A percentile compares a stretch with the other conserved stretches of the same genome.
Conservation (phyloP, 1,284 basidiomycete species). For the Apiotrichum laibachii region DNA sequence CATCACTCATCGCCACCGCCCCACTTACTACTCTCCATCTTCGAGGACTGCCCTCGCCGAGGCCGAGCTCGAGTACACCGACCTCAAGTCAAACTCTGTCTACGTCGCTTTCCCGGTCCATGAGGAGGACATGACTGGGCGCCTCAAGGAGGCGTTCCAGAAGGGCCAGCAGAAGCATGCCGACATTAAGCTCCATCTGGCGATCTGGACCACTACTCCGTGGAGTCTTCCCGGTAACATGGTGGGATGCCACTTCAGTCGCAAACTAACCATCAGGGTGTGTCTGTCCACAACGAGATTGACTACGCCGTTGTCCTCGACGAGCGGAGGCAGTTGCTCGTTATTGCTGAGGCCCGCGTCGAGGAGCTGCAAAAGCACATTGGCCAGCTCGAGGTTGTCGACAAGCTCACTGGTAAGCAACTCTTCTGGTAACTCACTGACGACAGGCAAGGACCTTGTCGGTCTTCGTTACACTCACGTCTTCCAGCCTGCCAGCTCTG, state of each 20-base stretch:
- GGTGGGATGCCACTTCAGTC: conserved; percentile 55
- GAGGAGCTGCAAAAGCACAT: conserved; percentile 58
- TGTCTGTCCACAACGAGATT: conserved; percentile 75
- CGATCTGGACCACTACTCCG: conserved; percentile 99
- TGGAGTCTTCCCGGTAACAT: conserved; percentile 97
- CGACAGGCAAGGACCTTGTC: conserved; percentile 62
- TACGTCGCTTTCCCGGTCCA: conserved; percentile 74
- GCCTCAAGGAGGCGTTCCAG: conserved; percentile 28
- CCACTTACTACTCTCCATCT: conserved; percentile 94
- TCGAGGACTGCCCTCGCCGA: conserved; percentile 92
- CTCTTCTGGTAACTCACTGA: neutral
- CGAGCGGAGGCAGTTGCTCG: conserved; percentile 50
- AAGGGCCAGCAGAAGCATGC: conserved; percentile 9
- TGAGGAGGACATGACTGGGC: conserved; percentile 35
- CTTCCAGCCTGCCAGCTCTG: conserved; percentile 57
- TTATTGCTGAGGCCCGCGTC: conserved; percentile 72
- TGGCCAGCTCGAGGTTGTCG: conserved; percentile 57
- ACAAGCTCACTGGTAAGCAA: conserved; percentile 57
- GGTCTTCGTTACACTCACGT: conserved; percentile 67
- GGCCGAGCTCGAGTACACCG: conserved; percentile 87
- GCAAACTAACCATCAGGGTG: conserved; percentile 59
- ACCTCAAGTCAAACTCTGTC: conserved; percentile 82
- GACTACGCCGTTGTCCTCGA: conserved; percentile 64
- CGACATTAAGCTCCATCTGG: conserved; percentile 55
- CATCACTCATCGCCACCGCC: too few species aligned